Conservation (phyloP, 768 basidiomycete species). For the Suillus plorans region DNA sequence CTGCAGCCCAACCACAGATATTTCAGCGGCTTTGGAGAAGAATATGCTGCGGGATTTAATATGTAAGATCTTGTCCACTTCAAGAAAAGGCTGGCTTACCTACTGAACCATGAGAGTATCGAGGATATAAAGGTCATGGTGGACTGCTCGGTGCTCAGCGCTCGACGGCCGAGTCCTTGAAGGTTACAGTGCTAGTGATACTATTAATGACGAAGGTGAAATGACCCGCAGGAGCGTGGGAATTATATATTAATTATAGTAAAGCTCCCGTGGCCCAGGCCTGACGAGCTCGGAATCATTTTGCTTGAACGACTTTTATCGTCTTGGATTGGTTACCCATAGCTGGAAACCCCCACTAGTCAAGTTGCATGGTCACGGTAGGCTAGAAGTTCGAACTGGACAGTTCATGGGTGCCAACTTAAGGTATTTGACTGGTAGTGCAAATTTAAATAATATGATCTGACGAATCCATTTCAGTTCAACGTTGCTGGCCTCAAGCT, state of each 20-base stretch:
- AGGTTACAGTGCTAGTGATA: background rate
- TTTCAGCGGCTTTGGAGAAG: conserved; percentile 85
- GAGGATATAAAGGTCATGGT: conserved; percentile 52
- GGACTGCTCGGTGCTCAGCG: background rate
- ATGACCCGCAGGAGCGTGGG: background rate
- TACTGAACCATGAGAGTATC: conserved; percentile 57
- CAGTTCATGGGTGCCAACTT: too few species aligned
- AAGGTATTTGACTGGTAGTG: too few species aligned
- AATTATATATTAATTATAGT: background rate
- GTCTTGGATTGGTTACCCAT: too few species aligned
- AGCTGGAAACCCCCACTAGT: too few species aligned
- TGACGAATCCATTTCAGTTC: too few species aligned
- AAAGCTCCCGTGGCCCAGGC: background rate
- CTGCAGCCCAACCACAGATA: conserved; percentile 90
- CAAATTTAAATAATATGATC: too few species aligned
- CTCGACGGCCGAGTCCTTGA: background rate
- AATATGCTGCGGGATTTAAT: conserved; percentile 53
- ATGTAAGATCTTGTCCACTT: background rate
- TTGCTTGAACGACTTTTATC: too few species aligned
- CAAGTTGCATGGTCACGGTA: too few species aligned
- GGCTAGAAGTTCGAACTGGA: too few species aligned
- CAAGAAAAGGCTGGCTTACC: conserved; percentile 29
- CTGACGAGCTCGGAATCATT: too few species aligned
- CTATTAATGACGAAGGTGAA: background rate
- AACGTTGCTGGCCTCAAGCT: too few species aligned